phyloP scores from a whole-genome alignment of 208 protist species.

The Leishmania turanica region DNA sequence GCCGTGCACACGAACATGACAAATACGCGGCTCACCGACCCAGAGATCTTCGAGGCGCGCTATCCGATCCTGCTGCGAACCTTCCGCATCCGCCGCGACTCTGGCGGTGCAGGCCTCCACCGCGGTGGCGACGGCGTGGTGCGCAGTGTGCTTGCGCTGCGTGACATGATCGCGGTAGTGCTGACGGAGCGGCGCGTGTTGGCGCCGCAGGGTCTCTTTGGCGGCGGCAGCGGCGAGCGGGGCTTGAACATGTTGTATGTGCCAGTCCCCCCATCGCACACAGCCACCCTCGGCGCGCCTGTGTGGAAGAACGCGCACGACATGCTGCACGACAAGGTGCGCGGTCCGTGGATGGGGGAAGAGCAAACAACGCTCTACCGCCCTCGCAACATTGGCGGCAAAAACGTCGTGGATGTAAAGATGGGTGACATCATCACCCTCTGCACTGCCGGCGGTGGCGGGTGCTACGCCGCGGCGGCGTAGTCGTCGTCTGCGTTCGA shows the following conservation, averaged over 20 bases:
- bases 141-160: conserved; percentile 89
- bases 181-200: conserved; percentile 92
- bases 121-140: conserved; percentile 93
- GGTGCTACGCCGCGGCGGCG: conserved; percentile 27
- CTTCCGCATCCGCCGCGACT: conserved; percentile 83
- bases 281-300: neutral
- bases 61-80: conserved; percentile 93
- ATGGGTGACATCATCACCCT: conserved; percentile 67
- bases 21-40: conserved; percentile 96
- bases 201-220: conserved; percentile 81
- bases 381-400: conserved; percentile 62
- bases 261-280: conserved; percentile 10
- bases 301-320: conserved; percentile 32
- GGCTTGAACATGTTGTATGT: conserved; percentile 74
- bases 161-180: conserved; percentile 79
- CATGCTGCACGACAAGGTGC: conserved; percentile 54
- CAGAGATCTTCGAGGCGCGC: conserved; percentile 92
- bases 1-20: conserved; percentile 98
- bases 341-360: conserved; percentile 43
- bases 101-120: conserved; percentile 82
- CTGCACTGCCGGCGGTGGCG: conserved; percentile 58
- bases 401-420: conserved; percentile 55
- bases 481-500: neutral
- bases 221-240: conserved; percentile 69
- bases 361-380: conserved; percentile 41